phyloP scores from a whole-genome alignment of 148 eudicot species.

The Simmondsia chinensis region DNA sequence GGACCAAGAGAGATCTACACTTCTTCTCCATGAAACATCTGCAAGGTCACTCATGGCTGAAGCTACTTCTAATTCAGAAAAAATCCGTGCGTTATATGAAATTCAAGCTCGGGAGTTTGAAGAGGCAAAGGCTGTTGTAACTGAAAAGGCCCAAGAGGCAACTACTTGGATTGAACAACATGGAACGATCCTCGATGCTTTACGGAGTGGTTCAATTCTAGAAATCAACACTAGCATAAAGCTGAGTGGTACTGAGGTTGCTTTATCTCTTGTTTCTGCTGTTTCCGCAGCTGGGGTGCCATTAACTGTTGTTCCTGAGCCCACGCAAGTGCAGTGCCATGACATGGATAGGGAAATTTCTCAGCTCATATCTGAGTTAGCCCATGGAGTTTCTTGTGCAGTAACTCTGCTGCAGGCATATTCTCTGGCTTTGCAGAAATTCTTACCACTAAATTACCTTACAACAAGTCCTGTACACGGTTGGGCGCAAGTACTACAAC shows the following conservation, averaged over 20 bases:
- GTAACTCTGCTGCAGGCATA: constrained; percentile 61
- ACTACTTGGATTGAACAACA: constrained; percentile 86
- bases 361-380: constrained; percentile 56
- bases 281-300: constrained; percentile 89
- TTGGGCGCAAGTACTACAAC: constrained; percentile 81
- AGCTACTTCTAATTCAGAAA: constrained; percentile 62
- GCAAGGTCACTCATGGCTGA: constrained; percentile 78
- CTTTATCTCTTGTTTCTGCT: constrained; percentile 67
- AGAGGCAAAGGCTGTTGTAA: constrained; percentile 67
- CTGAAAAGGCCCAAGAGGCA: constrained; percentile 81
- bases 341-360: constrained; percentile 86
- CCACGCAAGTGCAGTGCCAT: constrained; percentile 89
- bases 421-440: constrained; percentile 78
- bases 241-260: constrained; percentile 44
- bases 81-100: constrained; percentile 49
- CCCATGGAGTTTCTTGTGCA: constrained; percentile 72
- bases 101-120: constrained; percentile 68
- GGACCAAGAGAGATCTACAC: constrained; percentile 88
- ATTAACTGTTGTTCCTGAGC: constrained; percentile 90
- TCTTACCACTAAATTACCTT: constrained; percentile 85
- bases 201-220: constrained; percentile 65
- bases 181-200: constrained; percentile 78
- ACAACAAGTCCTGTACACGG: constrained; percentile 85
- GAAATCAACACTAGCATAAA: constrained; percentile 44
- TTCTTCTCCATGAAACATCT: constrained; percentile 69